Base-by-base conservation (phyloP, 2,329 filamentous ascomycete species). In the Stromatinia cepivora region DNA sequence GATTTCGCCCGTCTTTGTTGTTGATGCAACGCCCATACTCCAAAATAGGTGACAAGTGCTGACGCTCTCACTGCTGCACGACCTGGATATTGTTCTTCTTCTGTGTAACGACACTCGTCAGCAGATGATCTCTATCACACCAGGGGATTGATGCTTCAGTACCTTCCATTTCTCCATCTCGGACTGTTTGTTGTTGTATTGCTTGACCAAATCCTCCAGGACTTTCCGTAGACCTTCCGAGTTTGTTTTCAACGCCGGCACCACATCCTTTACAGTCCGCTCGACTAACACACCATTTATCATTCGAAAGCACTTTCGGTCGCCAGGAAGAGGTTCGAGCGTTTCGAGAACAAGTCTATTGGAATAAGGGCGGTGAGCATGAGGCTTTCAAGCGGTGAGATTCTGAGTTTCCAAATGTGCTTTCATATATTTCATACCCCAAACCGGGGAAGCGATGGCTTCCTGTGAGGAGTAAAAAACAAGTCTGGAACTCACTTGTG, bases 91-190 rank as follows among this genome's bases (percentile, higher is more conserved):
- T 94, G 82, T 95, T 92, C 87, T 93, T 94, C 81, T 93, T 94
- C 92, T 94, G 80, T 79, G 78, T 46, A 61, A 48, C 67, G n/a
- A 68, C 52, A 36, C 46, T 50, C 48, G 66, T 76, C 68, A 76
- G 72, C 68, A 70, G 61, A 57, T 67, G 15, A 53, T 28, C 45
- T 45, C 45, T 15, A 28, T 28, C 65, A 45, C 36, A 2, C 62
- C 59, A n/a, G 57, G n/a, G 22, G 52, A 39, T 50, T 54, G 64
- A 64, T 50, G n/a, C 50, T 65, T 56, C 78, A 88, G 70, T 82
- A 96, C 94, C 92, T 99, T 99, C 95, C 95, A 99, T 81, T 90
- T 94, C 79, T 99, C 94, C 84, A 99, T 87, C 79, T 99, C 95
- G 54, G 93, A 89, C 80, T 99, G 94, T 82, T 97, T 97, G 45